Percentiles rank a stretch among this genome's conserved stretches.
These are phyloP conservation scores for Erythrophleum ivorense DNA, from an alignment of 331 rosid species.

Conservation along the genomic window DNA sequence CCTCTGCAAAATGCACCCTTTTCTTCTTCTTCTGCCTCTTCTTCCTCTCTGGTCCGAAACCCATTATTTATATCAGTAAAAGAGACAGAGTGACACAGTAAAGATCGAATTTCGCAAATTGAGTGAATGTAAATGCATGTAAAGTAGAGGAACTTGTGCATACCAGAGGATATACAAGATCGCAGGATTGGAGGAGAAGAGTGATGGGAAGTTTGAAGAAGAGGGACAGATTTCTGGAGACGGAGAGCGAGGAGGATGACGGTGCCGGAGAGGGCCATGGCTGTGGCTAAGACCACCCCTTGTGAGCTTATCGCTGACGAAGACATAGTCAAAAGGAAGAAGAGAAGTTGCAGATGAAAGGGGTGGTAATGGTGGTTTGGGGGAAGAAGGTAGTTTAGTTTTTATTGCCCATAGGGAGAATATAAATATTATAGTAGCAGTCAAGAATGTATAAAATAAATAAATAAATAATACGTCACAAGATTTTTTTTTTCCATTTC, in stretches of 20 bases:
- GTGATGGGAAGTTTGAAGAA: not conserved
- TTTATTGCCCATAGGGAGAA: not conserved
- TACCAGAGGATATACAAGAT: conserved; percentile 86
- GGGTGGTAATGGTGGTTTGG: not conserved
- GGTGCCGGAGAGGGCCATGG: conserved; percentile 99
- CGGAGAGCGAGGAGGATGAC: conserved; percentile 85
- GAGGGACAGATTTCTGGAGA: conserved; percentile 60
- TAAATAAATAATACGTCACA: not conserved
- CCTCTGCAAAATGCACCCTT: conserved; percentile 81
- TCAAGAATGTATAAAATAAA: not conserved
- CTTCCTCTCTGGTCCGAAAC: conserved; percentile 52
- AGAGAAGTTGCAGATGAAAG: not conserved
- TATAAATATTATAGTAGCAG: not conserved
- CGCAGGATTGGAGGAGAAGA: conserved; percentile 61
- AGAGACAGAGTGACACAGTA: not conserved
- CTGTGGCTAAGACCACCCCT: conserved; percentile 90
- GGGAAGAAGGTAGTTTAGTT: not conserved
- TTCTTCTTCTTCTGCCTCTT: conserved; percentile 65
- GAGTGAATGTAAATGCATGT: conserved; percentile 10
- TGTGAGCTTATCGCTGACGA: conserved; percentile 70
- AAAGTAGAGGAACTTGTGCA: not conserved
- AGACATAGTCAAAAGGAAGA: conserved; percentile 51
- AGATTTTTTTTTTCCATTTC: not conserved
- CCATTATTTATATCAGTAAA: not conserved
- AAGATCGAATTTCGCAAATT: not conserved